Evolutionary conservation across 2,329 filamentous ascomycete species (phyloP), one percentile per base, ranked within the genome.

Genomic region (Fusarium bulbicola): DNA sequence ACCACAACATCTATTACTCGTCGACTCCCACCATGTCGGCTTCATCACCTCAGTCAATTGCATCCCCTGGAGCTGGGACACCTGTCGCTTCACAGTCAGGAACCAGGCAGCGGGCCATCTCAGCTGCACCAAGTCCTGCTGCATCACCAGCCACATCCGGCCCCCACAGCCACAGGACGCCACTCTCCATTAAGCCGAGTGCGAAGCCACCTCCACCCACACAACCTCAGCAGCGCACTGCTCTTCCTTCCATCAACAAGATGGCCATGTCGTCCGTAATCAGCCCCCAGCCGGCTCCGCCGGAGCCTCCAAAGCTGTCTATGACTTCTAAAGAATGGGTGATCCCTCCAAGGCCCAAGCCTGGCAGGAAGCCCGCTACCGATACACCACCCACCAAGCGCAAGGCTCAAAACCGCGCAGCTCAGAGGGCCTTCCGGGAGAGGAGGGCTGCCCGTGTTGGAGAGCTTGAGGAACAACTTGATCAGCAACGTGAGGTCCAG

Each of bases 361-460:
- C 96, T 28, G 95, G 95, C 54, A 91, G 95, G 76, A 98, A 98
- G 86, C 95, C 95, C 7, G 94, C 94, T 52, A 97, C 94, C 40
- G 95, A 98, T 80, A 97, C 95, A 59, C 95, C 95, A 20, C 93
- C 93, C 4, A 97, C 95, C 47, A 97, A 97, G 85, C 91, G 96
- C 74, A 97, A 98, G 85, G 93, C 94, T 3, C 96, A 98, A 84
- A 98, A 98, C 82, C 90, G 96, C 68, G 93, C 94, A 52, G 95
- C 95, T 7, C 95, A 98, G 84, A 88, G 95, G 66, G 94, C 93
- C 3, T 98, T 98, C 82, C 89, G 95, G 39, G 95, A 97, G 83
- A 88, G 95, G 65, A 90, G 95, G 72, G 94, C 94, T 5, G 93
- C 94, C 30, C 92, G 94, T 43, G 93, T 98, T 12, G 92, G 92